A percentile compares a stretch with the other conserved stretches of the same genome.
phyloP scores from a whole-genome alignment of 2,329 filamentous ascomycete species.

The Pseudocercospora ulei region DNA sequence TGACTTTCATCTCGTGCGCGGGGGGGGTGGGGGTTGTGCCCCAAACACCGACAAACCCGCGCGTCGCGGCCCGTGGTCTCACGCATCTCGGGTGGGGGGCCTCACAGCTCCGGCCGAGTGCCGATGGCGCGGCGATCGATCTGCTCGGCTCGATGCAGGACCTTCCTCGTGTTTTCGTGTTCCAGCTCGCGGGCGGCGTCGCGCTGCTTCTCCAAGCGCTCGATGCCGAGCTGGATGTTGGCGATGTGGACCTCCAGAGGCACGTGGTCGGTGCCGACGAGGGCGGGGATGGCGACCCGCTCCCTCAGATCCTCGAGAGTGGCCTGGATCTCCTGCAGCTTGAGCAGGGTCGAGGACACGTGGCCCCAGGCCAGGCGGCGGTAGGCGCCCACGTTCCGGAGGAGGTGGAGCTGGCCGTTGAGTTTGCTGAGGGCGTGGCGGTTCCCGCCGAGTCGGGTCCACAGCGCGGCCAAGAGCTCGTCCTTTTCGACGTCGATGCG shows the following conservation, averaged over 20 bases:
- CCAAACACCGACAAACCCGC: too few species aligned
- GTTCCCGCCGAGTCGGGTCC: constrained; percentile 67
- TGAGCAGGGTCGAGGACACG: constrained; percentile 59
- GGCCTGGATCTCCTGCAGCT: constrained; percentile 62
- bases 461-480: constrained; percentile 59
- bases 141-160: constrained; percentile 22
- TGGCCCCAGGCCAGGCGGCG: constrained; percentile 56
- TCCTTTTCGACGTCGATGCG: constrained; percentile 51
- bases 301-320: constrained; percentile 63
- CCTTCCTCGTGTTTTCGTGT: constrained; percentile 24
- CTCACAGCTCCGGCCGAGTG: constrained; percentile 17
- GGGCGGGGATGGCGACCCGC: constrained; percentile 56
- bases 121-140: constrained; percentile 20
- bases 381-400: constrained; percentile 58
- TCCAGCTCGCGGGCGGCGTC: constrained; percentile 38
- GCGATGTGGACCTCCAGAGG: constrained; percentile 66
- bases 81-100: too few species aligned
- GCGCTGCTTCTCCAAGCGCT: constrained; percentile 58
- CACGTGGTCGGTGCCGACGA: constrained; percentile 47
- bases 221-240: constrained; percentile 61
- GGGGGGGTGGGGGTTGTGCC: too few species aligned
- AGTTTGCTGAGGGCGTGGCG: constrained; percentile 51
- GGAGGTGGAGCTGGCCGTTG: constrained; percentile 53
- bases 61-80: too few species aligned
- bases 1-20: too few species aligned